Base-by-base conservation (phyloP, 768 basidiomycete genomes). In the Tricholoma saponaceum region DNA sequence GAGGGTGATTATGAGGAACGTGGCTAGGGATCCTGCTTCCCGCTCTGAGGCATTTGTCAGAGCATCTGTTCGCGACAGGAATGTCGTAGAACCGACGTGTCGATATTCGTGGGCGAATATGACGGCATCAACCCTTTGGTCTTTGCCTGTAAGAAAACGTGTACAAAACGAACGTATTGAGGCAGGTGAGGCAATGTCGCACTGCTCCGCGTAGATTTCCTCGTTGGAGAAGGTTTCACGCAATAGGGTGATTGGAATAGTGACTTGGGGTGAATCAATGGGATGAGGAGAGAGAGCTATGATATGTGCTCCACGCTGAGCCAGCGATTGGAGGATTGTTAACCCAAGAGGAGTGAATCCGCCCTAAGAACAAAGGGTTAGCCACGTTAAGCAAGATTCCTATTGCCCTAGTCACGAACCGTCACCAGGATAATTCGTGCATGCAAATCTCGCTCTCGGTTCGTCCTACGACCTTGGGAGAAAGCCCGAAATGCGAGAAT, bases 51-150 rank as follows among this genome's bases (percentile, higher is more conserved):
- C 65, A 32, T 67, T 58, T 28, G 67, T 66, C 30, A 55, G 46
- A 57, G 32, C 57, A 39, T 58, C 37, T 20, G 60, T 56, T 8
- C 58, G 14, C 35, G 67, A 66, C 57, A 79, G 57, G 61, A 72
- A 20, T 41, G 56, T 35, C 39, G 72, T 57, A 1, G 80, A 74
- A 0, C 88, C 89, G 26, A 90, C 77, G 26, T 83, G 81, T 18
- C 75, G 75, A 64, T 91, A 90, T 62, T 90, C 93, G 66, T 94
- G 92, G 9, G 83, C 81, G 59, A 90, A 87, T 12, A 95, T 69
- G 54, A 95, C 71, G 1, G 85, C 90, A 55, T 95, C 92, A n/a
- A 95, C 64, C 22, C 90, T 74, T 26, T 83, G 82, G 46, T 87
- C 84, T 46, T 83, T 78, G 0, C 79, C 83, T 2, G 83, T 83